Base-by-base conservation (phyloP, 495 filamentous ascomycete species). In the Penicillium malachiteum region DNA sequence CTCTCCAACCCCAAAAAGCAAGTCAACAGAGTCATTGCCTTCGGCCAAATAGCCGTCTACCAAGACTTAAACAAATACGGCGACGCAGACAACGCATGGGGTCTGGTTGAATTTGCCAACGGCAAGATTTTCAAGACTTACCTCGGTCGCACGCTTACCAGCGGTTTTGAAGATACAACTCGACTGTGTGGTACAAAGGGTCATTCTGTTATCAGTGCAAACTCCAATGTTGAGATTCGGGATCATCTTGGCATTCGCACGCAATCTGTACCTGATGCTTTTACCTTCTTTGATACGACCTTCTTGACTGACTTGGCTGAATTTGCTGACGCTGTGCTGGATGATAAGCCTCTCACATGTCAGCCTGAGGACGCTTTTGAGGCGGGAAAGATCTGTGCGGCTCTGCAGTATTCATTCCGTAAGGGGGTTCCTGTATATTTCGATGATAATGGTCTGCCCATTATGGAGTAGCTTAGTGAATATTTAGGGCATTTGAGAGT, bases 21-120 rank as follows among this genome's bases (percentile, higher is more conserved):
- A 55, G 57, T 59, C 51, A 59, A 51, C 40, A 55, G 57, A 51
- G 57, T 59, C 34, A 59, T 59, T n/a, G 57, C 57, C 21, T 59
- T 59, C 34, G 57, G 57, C 9, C 57, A 59, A 26, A 5, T n/a
- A 30, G 57, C 57, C 17, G 57, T 59, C 18, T 59, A 59, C 35
- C 14, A 46, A 5, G 57, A 59, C 39, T 42, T 59, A 11, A 47
- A 51, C 33, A 59, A 59, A 26, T 59, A 50, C 30, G 57, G 57
- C 34, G 57, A 59, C 34, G 51, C 51, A 12, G 57, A 59, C 33
- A 59, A 55, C 30, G 57, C 52, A 41, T 59, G 57, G 57, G 57
- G 57, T 10, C 52, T 59, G 10, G 57, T 59, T 9, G 57, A 59
- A 51, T 59, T 34, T 47, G 51, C 57, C 47, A 59, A 59, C 35